Evolutionary conservation across 352 stramenopile genomes (phyloP).

Genomic region (Pythium aquatile): DNA sequence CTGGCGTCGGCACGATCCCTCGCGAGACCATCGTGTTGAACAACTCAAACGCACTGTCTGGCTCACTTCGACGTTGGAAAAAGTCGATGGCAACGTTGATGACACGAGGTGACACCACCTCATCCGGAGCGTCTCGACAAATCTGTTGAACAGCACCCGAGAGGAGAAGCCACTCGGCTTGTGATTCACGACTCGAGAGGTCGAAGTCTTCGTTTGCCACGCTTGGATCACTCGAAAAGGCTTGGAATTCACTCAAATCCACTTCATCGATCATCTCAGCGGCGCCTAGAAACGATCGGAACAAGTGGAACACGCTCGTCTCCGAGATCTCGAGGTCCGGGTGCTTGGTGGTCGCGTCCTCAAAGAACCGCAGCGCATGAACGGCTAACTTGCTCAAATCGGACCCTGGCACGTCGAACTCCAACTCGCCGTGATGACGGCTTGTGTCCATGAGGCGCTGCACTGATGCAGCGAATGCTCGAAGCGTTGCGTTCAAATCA

Average conservation of each 20-base stretch:
- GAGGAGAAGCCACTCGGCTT: conserved; percentile 29
- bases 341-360: conserved; percentile 17
- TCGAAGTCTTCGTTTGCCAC: conserved; percentile 24
- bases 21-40: conserved; percentile 63
- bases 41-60: conserved; percentile 45
- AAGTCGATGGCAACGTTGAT: conserved; percentile 72
- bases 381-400: conserved; percentile 25
- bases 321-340: conserved; percentile 17
- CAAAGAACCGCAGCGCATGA: conserved; percentile 17
- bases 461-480: conserved; percentile 14
- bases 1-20: conserved; percentile 38
- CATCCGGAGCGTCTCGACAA: conserved; percentile 38
- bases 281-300: conserved; percentile 45
- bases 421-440: neutral
- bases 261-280: conserved; percentile 27
- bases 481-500: conserved; percentile 21
- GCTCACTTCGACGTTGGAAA: conserved; percentile 49
- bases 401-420: conserved; percentile 20
- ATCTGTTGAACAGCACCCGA: conserved; percentile 39
- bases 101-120: conserved; percentile 44
- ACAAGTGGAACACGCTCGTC: conserved; percentile 31
- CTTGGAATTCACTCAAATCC: conserved; percentile 17
- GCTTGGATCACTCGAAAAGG: neutral
- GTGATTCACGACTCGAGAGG: conserved; percentile 18
- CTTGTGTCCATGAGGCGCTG: conserved; percentile 16